phyloP scores from a whole-genome alignment of 768 basidiomycete genomes.

The Hemileccinum impolitum region DNA sequence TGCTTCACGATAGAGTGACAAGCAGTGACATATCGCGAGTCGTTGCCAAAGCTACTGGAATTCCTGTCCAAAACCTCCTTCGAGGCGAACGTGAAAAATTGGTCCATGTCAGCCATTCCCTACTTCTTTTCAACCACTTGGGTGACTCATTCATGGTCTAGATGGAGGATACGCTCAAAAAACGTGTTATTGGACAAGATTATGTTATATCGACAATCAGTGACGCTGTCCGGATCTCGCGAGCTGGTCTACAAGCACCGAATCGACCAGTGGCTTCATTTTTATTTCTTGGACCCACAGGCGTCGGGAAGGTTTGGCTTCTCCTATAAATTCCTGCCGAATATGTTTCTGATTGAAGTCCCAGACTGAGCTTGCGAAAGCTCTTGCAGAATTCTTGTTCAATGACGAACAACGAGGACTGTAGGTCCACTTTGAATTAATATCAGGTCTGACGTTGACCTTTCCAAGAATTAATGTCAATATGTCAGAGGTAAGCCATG shows the following conservation, averaged over 20 bases:
- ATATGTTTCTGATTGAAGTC: constrained; percentile 1
- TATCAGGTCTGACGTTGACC: not conserved
- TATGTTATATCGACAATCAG: constrained; percentile 82
- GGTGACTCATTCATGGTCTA: constrained; percentile 25
- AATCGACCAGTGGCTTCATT: constrained; percentile 90
- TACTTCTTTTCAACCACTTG: not conserved
- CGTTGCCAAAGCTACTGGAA: constrained; percentile 85
- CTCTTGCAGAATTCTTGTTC: constrained; percentile 84
- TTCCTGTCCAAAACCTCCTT: constrained; percentile 83
- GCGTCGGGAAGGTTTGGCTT: constrained; percentile 68
- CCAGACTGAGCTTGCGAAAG: constrained; percentile 83
- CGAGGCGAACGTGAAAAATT: constrained; percentile 89
- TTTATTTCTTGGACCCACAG: constrained; percentile 86
- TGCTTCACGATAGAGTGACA: constrained; percentile 84
- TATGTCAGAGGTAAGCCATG: constrained; percentile 70
- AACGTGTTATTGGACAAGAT: constrained; percentile 87
- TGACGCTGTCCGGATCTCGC: constrained; percentile 89
- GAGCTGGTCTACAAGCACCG: constrained; percentile 86
- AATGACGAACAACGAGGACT: constrained; percentile 84
- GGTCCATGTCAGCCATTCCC: constrained; percentile 60
- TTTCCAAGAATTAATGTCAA: constrained; percentile 79
- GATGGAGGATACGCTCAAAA: constrained; percentile 82
- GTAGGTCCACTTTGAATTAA: constrained; percentile 41
- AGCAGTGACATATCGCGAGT: constrained; percentile 88
- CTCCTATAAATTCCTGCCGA: not conserved